Percentiles rank a stretch among this genome's conserved stretches.
Conservation (phyloP, 257 asterid genomes). For the Jacaranda copaia region DNA sequence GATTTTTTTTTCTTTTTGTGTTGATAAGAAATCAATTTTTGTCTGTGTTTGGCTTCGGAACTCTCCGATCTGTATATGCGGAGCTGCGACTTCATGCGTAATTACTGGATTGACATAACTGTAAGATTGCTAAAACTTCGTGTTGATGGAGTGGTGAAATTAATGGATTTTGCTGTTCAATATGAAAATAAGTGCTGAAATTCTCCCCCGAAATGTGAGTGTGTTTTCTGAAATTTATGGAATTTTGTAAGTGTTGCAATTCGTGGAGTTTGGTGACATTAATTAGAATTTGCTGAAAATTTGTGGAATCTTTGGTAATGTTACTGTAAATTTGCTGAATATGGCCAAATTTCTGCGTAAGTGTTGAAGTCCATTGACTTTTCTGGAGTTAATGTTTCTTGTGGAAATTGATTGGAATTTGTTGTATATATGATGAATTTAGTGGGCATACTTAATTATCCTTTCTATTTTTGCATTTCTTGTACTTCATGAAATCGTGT, state of each 20-base stretch:
- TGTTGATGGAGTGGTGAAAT: background rate
- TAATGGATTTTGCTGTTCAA: background rate
- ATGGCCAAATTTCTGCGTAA: background rate
- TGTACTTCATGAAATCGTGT: background rate
- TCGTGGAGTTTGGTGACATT: constrained; percentile 4
- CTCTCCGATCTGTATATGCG: constrained; percentile 16
- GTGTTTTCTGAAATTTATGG: background rate
- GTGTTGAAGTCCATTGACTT: background rate
- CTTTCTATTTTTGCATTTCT: background rate
- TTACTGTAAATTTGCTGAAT: background rate
- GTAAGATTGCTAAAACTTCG: background rate
- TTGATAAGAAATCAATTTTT: background rate
- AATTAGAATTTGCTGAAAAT: background rate
- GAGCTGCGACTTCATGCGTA: background rate
- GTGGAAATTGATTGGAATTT: background rate
- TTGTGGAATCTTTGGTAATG: background rate
- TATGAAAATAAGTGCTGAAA: background rate
- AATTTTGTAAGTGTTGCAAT: background rate
- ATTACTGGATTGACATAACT: background rate
- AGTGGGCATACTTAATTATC: background rate
- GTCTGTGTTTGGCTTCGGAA: background rate
- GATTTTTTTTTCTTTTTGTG: background rate
- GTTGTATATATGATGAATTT: background rate
- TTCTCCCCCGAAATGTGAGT: background rate
- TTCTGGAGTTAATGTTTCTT: background rate